A percentile compares a stretch with the other conserved stretches of the same genome.
These are phyloP conservation scores for Yamadazyma nakazawae DNA, from an alignment of 805 yeast species.

Conservation along the genomic window DNA sequence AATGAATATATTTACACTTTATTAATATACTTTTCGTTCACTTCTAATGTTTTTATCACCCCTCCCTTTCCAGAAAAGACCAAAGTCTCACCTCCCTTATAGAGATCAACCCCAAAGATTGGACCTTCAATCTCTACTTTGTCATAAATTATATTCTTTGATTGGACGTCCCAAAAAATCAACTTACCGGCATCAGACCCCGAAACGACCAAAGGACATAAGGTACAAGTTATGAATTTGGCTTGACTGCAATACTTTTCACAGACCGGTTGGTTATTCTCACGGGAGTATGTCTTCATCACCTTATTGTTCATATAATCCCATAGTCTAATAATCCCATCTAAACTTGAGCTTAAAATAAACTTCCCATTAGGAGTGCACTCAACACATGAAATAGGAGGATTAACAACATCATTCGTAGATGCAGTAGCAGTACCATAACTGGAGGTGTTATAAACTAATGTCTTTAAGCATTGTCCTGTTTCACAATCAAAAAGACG, in stretches of 20 bases:
- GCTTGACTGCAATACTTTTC: slow-evolving; percentile 54
- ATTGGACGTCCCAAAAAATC: slow-evolving; percentile 63
- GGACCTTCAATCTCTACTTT: slow-evolving; percentile 11
- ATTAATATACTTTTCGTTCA: slow-evolving; percentile 5
- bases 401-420: slow-evolving; percentile 43
- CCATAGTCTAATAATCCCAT: slow-evolving; percentile 80
- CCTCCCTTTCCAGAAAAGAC: slow-evolving; percentile 27
- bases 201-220: slow-evolving; percentile 47
- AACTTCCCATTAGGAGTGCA: slow-evolving; percentile 80
- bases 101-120: slow-evolving; percentile 37
- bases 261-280: slow-evolving; percentile 30
- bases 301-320: slow-evolving; percentile 79
- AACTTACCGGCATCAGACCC: slow-evolving; percentile 61
- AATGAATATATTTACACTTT: background rate
- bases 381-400: slow-evolving; percentile 71
- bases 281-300: slow-evolving; percentile 62
- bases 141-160: slow-evolving; percentile 44
- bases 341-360: slow-evolving; percentile 73
- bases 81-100: slow-evolving; percentile 34
- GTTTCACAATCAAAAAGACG: slow-evolving; percentile 83
- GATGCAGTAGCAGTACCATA: slow-evolving; percentile 60
- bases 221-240: slow-evolving; percentile 42
- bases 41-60: slow-evolving; percentile 8
- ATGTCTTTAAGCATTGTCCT: slow-evolving; percentile 88
- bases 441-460: slow-evolving; percentile 71